phyloP scores from a whole-genome alignment of 208 protist genomes.

The Giardia duodenalis region DNA sequence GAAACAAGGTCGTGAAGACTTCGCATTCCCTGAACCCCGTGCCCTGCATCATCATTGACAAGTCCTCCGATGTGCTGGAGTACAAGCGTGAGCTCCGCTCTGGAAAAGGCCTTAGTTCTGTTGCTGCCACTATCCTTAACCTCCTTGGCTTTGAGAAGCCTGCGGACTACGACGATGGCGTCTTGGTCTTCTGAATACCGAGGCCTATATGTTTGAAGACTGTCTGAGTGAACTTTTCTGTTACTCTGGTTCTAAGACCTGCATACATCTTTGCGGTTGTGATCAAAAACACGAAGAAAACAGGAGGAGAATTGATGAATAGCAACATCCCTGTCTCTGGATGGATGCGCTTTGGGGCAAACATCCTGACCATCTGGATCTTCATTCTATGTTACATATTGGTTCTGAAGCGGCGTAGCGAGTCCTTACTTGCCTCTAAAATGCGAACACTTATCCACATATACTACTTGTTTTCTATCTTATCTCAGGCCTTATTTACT shows the following conservation, averaged over 20 bases:
- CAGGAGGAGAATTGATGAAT: too few relatives aligned
- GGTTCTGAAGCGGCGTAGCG: not conserved
- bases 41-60: constrained; percentile 63
- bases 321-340: too few relatives aligned
- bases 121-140: constrained; percentile 75
- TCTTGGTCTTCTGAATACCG: not conserved
- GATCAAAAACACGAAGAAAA: too few relatives aligned
- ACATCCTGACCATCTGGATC: too few relatives aligned
- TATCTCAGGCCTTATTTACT: not conserved
- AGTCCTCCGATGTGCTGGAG: constrained; percentile 57
- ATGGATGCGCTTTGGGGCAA: too few relatives aligned
- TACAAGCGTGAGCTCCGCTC: constrained; percentile 63
- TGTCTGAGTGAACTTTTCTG: too few relatives aligned
- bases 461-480: not conserved
- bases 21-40: constrained; percentile 72
- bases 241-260: too few relatives aligned
- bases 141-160: constrained; percentile 68
- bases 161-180: constrained; percentile 54
- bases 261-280: too few relatives aligned
- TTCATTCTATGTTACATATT: not conserved
- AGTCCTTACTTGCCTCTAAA: not conserved
- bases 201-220: too few relatives aligned
- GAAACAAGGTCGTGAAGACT: constrained; percentile 52
- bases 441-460: not conserved
- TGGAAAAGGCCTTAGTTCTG: constrained; percentile 64